Base-by-base conservation (phyloP, 2,329 filamentous ascomycete species). In the Claviceps paspali region DNA sequence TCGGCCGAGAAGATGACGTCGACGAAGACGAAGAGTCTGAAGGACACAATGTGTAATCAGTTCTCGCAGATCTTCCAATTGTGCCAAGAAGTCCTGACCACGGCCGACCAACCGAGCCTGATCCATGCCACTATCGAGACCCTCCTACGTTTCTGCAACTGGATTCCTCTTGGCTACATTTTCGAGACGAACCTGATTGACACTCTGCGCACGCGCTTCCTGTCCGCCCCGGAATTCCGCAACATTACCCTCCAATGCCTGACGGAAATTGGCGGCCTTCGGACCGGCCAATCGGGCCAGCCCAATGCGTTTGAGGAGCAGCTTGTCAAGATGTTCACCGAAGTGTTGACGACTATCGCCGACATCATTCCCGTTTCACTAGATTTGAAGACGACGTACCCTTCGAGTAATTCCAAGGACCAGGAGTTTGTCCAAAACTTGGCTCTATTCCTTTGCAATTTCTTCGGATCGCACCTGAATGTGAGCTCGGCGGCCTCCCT, bases 1-100 rank as follows among this genome's bases (percentile, higher is more conserved):
- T 98, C 91, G 1, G 85, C 88, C 45, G 91, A 98, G 55, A 85
- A 95, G 59, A 95, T 98, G 88, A 98, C 91, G n/a, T 95, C 88
- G 27, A 76, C 82, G 41, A 98, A 98, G 68, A 93, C 87, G 29
- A 79, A 87, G 52, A 94, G 92, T 59, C 70, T 98, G 45, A 98
- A 98, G 69, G 88, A 87, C 48, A 94, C 85, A 47, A 98, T 98
- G 91, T 95, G 87, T 61, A 80, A 87, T 56, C 91, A 98, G 62
- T 98, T 98, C 60, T 95, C 92, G 1, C 84, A 86, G 39, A 98
- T 98, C 54, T 98, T 96, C 67, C 84, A 93, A 62, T 76, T 98
- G 24, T 98, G 92, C 65, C 87, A 86, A 34, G 88, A 98, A 57
- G 88, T 98, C 37, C 70, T 98, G 47, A 85, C 80, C 50, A 91